These are phyloP conservation scores for Neurospora terricola DNA, from an alignment of 495 filamentous ascomycete genomes.

Conservation along the genomic window DNA sequence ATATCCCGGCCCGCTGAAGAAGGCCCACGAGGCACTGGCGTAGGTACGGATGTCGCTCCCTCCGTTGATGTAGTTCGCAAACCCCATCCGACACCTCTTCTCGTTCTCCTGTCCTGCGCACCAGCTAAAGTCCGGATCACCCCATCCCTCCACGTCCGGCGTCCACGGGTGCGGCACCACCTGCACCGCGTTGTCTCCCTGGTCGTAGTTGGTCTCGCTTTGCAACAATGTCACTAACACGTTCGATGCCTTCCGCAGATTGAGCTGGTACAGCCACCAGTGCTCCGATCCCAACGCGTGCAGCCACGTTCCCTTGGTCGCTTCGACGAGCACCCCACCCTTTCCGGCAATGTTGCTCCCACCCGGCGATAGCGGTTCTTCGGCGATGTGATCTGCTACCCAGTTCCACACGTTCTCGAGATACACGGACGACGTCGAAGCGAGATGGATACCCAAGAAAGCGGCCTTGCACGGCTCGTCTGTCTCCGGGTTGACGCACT, in stretches of 20 bases:
- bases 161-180: slow-evolving; percentile 38
- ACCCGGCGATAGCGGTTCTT: slow-evolving; percentile 35
- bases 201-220: slow-evolving; percentile 84
- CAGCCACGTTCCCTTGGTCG: slow-evolving; percentile 50
- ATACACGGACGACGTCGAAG: slow-evolving; percentile 46
- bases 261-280: slow-evolving; percentile 65
- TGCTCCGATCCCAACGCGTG: slow-evolving; percentile 68
- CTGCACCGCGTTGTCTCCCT: slow-evolving; percentile 57
- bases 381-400: slow-evolving; percentile 65
- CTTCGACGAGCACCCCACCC: slow-evolving; percentile 47
- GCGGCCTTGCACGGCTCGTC: slow-evolving; percentile 53
- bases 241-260: slow-evolving; percentile 59
- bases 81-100: slow-evolving; percentile 33
- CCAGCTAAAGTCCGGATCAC: slow-evolving; percentile 48
- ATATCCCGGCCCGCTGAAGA: slow-evolving; percentile 46
- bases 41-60: slow-evolving; percentile 46
- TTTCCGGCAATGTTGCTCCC: slow-evolving; percentile 31
- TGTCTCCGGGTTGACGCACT: slow-evolving; percentile 29
- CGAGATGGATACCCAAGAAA: slow-evolving; percentile 58
- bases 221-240: slow-evolving; percentile 75
- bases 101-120: slow-evolving; percentile 19
- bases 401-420: slow-evolving; percentile 64
- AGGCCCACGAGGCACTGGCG: slow-evolving; percentile 57
- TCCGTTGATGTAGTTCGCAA: slow-evolving; percentile 47
- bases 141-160: slow-evolving; percentile 30